These are phyloP conservation scores for Lithospermum erythrorhizon DNA, from an alignment of 257 asterid species.

Conservation along the genomic window DNA sequence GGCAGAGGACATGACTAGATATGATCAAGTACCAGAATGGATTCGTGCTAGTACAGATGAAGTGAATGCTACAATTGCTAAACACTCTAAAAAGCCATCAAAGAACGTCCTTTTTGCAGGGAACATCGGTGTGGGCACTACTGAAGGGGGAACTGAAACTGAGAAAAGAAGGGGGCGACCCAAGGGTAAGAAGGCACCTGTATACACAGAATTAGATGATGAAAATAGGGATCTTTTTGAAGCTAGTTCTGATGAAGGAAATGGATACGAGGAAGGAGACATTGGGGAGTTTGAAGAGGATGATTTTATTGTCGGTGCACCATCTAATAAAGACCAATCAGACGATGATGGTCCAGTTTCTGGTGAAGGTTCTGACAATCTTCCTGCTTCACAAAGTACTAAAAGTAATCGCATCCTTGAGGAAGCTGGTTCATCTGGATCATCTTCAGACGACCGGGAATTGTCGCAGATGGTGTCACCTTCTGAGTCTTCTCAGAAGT, in stretches of 20 bases:
- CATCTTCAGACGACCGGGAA: constrained; percentile 72
- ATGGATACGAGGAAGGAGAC: constrained; percentile 74
- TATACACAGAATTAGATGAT: constrained; percentile 90
- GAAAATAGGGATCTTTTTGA: constrained; percentile 81
- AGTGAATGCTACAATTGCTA: constrained; percentile 60
- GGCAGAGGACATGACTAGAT: constrained; percentile 86
- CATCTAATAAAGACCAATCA: constrained; percentile 47
- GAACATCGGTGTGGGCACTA: constrained; percentile 33
- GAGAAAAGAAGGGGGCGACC: constrained; percentile 88
- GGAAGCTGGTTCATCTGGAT: constrained; percentile 79
- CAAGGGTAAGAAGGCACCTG: constrained; percentile 58
- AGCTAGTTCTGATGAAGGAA: constrained; percentile 74
- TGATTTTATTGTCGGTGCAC: constrained; percentile 44
- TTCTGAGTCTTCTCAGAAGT: constrained; percentile 89
- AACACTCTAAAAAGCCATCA: constrained; percentile 74
- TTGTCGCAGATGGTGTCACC: constrained; percentile 51
- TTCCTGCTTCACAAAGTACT: constrained; percentile 36
- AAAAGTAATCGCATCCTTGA: constrained; percentile 38
- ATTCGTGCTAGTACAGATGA: constrained; percentile 77
- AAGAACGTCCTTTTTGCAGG: constrained; percentile 45
- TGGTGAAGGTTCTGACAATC: constrained; percentile 48
- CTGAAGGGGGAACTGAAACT: constrained; percentile 49
- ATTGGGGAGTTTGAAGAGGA: constrained; percentile 79
- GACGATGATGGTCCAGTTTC: constrained; percentile 63
- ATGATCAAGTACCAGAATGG: constrained; percentile 90